These are phyloP conservation scores for Salix exigua DNA, from an alignment of 345 rosid genomes.

Conservation along the genomic window DNA sequence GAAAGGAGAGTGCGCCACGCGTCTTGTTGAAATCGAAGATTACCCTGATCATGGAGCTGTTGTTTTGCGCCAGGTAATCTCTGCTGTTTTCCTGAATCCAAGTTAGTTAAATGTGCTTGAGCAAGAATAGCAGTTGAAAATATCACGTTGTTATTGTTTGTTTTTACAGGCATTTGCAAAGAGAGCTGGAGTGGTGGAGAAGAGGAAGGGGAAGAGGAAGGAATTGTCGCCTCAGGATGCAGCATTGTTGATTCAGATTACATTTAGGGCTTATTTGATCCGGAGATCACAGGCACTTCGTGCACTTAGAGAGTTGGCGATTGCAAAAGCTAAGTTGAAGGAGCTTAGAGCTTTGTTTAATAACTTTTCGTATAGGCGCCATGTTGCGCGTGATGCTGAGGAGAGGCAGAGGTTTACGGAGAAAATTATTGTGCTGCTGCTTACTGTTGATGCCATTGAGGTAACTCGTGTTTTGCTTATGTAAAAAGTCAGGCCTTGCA, in stretches of 20 bases:
- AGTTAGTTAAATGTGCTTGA: neutral
- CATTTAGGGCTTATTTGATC: conserved; percentile 73
- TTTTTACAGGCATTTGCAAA: conserved; percentile 60
- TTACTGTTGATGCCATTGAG: conserved; percentile 93
- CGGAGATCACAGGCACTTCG: conserved; percentile 78
- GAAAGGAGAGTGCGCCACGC: conserved; percentile 41
- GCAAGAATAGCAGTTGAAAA: neutral
- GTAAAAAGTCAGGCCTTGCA: neutral
- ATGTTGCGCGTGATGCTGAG: conserved; percentile 63
- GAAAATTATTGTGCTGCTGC: conserved; percentile 86
- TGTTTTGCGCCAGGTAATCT: conserved; percentile 57
- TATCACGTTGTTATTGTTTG: neutral
- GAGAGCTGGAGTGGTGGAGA: conserved; percentile 54
- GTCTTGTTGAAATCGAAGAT: conserved; percentile 66
- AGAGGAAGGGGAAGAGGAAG: conserved; percentile 68
- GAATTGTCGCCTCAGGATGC: conserved; percentile 76
- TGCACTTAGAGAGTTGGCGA: conserved; percentile 85
- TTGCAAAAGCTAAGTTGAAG: conserved; percentile 85
- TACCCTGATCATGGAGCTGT: conserved; percentile 44
- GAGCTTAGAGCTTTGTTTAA: conserved; percentile 75
- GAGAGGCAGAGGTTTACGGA: conserved; percentile 82
- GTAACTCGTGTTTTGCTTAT: conserved; percentile 32
- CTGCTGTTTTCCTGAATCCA: neutral
- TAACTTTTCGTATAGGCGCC: conserved; percentile 78
- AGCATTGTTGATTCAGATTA: conserved; percentile 72